Evolutionary conservation across 352 stramenopile genomes (phyloP), one percentile per base, ranked within the genome.

Genomic region (Vaucheria bursata): DNA sequence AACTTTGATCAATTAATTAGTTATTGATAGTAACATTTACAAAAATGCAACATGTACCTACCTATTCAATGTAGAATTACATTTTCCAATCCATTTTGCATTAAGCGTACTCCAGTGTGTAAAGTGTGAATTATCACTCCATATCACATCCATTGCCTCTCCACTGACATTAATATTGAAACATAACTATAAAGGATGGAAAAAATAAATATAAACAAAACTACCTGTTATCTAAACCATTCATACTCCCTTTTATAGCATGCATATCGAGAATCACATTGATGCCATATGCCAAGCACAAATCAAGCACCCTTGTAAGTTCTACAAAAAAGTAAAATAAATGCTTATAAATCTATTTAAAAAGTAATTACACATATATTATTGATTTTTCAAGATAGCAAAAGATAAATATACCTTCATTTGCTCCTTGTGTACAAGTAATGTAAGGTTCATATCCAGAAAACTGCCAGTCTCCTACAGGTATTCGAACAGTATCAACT

Each of bases 171-270:
- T 12, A 50, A 50, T 50, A 50, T 5, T 12, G 5, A 50, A 5
- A 50, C 39, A 12, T 5, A 5, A 12, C 39, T 12, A 5, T 50
- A 50, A 12, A 50, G 39, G 5, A 50, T 12, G 12, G 39, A 12
- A 50, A 12, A 50, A 5, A 50, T 50, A 50, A 12, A 50, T 50
- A 12, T 50, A 12, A 12, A 12, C 39, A 5, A 4, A 69, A 34
- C 8, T 38, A 69, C 59, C 59, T 69, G 18, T 69, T 69, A 18
- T 69, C 59, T 38, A 69, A 38, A 8, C 59, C 59, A 69, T 69
- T 69, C 59, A 69, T 69, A 38, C 59, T 69, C 5, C 59, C 59
- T 8, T 38, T 6, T 18, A 69, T 6, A 18, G 59, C 59, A 38
- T 69, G 59, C 59, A 69, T 69, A 29, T 69, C 59, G 5, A 69